Percentiles rank a stretch among this genome's conserved stretches.
Conservation (phyloP, 345 rosid species). For the Litchi chinensis region DNA sequence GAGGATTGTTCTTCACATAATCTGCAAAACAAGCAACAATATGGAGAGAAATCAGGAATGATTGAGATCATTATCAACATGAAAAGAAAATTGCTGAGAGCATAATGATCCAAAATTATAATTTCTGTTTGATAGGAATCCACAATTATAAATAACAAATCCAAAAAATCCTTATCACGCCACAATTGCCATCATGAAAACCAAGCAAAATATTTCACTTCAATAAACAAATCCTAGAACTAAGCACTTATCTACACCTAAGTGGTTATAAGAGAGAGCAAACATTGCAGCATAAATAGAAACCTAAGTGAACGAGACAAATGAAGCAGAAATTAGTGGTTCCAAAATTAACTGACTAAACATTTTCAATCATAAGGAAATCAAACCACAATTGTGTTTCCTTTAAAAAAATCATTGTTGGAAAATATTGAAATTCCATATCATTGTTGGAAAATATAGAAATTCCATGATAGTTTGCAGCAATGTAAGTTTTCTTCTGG, state of each 20-base stretch:
- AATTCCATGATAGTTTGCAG: background rate
- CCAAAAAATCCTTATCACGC: background rate
- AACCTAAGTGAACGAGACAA: background rate
- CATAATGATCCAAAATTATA: background rate
- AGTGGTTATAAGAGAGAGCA: background rate
- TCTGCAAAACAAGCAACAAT: slow-evolving; percentile 47
- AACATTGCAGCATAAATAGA: background rate
- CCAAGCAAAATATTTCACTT: background rate
- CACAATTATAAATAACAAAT: background rate
- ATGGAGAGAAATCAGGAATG: slow-evolving; percentile 10
- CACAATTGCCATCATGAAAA: slow-evolving; percentile 4
- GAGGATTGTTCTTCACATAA: slow-evolving; percentile 64
- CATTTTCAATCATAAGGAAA: background rate
- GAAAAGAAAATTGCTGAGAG: background rate
- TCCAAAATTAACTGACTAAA: background rate
- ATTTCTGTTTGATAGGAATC: background rate
- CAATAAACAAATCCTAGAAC: background rate
- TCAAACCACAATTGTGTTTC: background rate
- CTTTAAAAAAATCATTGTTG: background rate
- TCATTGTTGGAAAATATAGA: background rate
- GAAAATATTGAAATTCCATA: background rate
- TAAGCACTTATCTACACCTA: background rate
- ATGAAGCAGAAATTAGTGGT: background rate
- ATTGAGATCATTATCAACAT: background rate
- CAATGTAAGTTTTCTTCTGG: background rate